Conservation (phyloP, 352 stramenopile species). For the Pythium coloratum region DNA sequence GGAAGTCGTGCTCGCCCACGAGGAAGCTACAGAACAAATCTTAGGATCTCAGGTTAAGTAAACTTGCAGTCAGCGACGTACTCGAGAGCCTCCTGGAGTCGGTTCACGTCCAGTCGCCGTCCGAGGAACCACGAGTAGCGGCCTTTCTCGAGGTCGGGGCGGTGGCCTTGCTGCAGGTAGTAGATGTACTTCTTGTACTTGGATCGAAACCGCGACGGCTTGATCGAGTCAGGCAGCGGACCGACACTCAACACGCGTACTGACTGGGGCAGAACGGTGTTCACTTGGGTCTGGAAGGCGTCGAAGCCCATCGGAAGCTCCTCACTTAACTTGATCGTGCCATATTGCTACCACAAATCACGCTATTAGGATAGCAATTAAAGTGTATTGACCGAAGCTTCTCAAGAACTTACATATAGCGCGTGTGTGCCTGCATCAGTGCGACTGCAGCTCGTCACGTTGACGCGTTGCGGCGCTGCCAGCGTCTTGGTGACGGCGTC, state of each 20-base stretch:
- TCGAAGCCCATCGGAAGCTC: conserved; percentile 40
- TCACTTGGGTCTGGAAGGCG: conserved; percentile 53
- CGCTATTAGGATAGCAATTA: neutral
- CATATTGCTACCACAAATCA: conserved; percentile 66
- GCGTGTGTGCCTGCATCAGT: conserved; percentile 84
- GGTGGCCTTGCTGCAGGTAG: conserved; percentile 84
- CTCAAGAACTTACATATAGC: conserved; percentile 55
- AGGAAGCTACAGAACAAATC: conserved; percentile 38
- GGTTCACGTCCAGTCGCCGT: conserved; percentile 55
- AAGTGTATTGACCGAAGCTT: no score
- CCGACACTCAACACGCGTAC: conserved; percentile 57
- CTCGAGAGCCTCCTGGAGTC: conserved; percentile 65
- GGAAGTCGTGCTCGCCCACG: conserved; percentile 76
- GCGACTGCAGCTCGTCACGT: conserved; percentile 82
- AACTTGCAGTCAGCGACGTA: conserved; percentile 20
- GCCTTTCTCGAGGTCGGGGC: conserved; percentile 62
- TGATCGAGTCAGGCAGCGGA: conserved; percentile 27
- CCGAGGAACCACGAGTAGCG: conserved; percentile 87
- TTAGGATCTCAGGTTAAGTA: no score
- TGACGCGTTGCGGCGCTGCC: conserved; percentile 47
- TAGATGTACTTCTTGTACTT: conserved; percentile 90
- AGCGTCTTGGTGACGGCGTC: conserved; percentile 59
- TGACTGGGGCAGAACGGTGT: conserved; percentile 40
- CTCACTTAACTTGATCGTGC: conserved; percentile 61
- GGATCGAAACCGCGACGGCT: conserved; percentile 66